These are phyloP conservation scores for Xylariales sp. DNA, from an alignment of 2,329 filamentous ascomycete species.

Conservation along the genomic window DNA sequence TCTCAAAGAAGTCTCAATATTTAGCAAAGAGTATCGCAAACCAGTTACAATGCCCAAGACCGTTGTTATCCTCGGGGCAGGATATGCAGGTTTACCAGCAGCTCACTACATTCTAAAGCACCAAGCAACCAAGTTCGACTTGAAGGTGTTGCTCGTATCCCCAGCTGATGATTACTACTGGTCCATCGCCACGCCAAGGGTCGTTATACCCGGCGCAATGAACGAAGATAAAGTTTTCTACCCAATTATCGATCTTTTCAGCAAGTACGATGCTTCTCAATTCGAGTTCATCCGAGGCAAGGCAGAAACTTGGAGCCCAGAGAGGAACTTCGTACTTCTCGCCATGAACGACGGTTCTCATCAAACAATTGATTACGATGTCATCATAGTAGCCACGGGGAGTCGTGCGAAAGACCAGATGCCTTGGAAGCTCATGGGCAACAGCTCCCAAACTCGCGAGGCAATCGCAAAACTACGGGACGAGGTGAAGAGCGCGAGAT, in stretches of 20 bases:
- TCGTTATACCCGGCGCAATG: constrained; percentile 40
- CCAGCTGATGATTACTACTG: constrained; percentile 47
- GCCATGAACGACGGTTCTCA: constrained; percentile 25
- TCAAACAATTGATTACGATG: constrained; percentile 43
- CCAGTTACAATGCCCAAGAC: constrained; percentile 28
- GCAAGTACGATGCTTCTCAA: constrained; percentile 37
- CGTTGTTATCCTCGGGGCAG: constrained; percentile 47
- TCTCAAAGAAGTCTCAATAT: too few species aligned
- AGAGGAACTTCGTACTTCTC: constrained; percentile 37
- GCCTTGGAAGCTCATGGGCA: constrained; percentile 45
- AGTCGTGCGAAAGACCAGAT: constrained; percentile 34
- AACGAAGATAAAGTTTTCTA: constrained; percentile 36
- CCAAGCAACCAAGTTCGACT: constrained; percentile 31
- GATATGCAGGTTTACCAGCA: constrained; percentile 39
- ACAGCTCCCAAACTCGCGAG: constrained; percentile 36
- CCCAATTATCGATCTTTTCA: constrained; percentile 38
- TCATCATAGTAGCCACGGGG: constrained; percentile 52
- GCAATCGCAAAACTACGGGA: constrained; percentile 30
- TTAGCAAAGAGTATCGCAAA: too few species aligned
- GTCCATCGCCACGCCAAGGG: constrained; percentile 44
- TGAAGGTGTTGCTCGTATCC: constrained; percentile 40
- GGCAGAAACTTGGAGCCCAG: constrained; percentile 39
- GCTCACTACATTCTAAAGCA: constrained; percentile 47
- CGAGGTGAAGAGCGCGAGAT: constrained; percentile 36
- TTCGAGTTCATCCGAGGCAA: constrained; percentile 50